Base-by-base conservation (phyloP, 306 rosid species). In the Cucumis hystrix region DNA sequence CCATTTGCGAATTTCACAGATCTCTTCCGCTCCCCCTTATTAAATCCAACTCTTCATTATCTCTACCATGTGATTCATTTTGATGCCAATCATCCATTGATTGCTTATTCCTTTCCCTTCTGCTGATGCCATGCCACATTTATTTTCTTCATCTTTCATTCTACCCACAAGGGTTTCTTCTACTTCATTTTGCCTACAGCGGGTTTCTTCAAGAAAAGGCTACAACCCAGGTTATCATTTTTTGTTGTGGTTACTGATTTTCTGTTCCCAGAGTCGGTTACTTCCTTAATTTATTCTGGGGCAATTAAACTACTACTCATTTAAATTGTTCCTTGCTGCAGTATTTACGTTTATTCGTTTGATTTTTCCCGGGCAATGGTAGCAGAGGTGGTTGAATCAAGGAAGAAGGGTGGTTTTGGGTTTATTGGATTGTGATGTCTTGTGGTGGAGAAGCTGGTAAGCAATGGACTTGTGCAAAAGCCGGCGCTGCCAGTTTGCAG, bases 381-480 rank as follows among this genome's bases (percentile, higher is more conserved):
- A 40, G 63, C 56, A 70, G 80, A 79, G 82, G 58, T 79, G 25
- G 81, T 56, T 18, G 69, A 74, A 59, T 80, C 41, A 78, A 65
- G 76, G 76, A 77, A 59, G 79, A 75, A 57, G 59, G 52, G 74
- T 30, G 15, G 57, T 81, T 77, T 49, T 49, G 86, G 82, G 35
- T 14, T 58, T 47, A 43, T 69, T 62, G 79, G 81, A 77, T 60
- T 77, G 83, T 85, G 87, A 86, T 92, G 97, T 74, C 81, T 87
- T 83, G 89, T 85, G 82, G 87, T 56, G 83, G 66, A 61, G 89
- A 80, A 76, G 76, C 39, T 51, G 88, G 78, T 12, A 86, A 81
- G 80, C 86, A 79, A 87, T 92, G 97, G 91, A 82, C 77, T 83
- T 92, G 93, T 76, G 96, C 87, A 77, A 92, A 83, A 85, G 81